Base-by-base conservation (phyloP, 495 filamentous ascomycete genomes). In the Xylaria intraflava region DNA sequence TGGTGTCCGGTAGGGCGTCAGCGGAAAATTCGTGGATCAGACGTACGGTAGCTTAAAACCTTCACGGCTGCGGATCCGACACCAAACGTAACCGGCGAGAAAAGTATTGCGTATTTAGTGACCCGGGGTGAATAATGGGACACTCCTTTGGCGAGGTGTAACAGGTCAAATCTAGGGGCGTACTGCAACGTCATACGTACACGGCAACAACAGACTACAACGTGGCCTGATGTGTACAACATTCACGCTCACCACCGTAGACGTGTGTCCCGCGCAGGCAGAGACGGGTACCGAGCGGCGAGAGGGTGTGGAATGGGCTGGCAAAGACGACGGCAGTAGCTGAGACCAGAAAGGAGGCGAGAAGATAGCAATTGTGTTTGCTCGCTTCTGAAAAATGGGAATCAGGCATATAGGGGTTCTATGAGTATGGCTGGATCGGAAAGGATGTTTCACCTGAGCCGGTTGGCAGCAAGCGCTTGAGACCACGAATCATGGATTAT, bases 151-250 rank as follows among this genome's bases (percentile, higher is more conserved):
- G 14, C 3, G 31, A 36, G 27, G 35, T 41, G 51, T 31, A 49
- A 42, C 35, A 9, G 36, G 27, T 35, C 12, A 55, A 35, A 40
- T 16, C 9, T 8, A 9, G 29, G 3, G 22, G 11, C 27, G 41
- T n/a, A 38, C 14, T 40, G 12, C 33, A 45, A 49, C 52, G 52
- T 48, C 52, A 55, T 55, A 55, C 52, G 36, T 55, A 55, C 35
- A 17, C 35, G 16, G 35, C 35, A n/a, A 38, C 35, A 38, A 38
- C 35, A 38, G 35, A 38, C 35, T 38, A 38, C 52, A 49, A 46
- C 23, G 43, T 31, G 16, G 26, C 7, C 20, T 24, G 14, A 8
- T 42, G 22, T 35, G 35, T 49, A 40, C 42, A 39, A n/a, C 50
- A 45, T 31, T 38, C 30, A 17, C 39, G 17, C 9, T 31, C 38